Conservation (phyloP, 495 filamentous ascomycete species). For the Oleoguttula mirabilis region DNA sequence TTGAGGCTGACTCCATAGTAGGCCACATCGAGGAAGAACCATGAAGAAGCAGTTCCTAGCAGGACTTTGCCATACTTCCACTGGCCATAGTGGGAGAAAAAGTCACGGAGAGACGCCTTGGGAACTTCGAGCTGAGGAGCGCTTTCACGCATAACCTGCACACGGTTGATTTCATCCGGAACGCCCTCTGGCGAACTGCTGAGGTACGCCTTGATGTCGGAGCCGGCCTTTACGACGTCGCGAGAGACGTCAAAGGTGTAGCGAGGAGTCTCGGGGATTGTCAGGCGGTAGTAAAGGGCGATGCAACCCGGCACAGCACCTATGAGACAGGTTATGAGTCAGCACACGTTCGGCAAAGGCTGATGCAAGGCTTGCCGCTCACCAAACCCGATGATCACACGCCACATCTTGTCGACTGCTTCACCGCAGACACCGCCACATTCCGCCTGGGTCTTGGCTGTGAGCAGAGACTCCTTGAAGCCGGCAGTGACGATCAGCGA, state of each 20-base stretch:
- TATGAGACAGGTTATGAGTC: too few species aligned
- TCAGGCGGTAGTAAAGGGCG: conserved; percentile 75
- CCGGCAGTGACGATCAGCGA: conserved; percentile 58
- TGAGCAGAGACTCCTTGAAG: conserved; percentile 55
- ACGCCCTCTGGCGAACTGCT: conserved; percentile 36
- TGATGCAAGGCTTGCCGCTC: too few species aligned
- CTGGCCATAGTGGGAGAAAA: conserved; percentile 48
- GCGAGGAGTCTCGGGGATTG: conserved; percentile 72
- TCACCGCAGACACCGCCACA: conserved; percentile 54
- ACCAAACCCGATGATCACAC: conserved; percentile 65
- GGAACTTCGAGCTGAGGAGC: conserved; percentile 39
- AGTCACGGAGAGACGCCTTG: conserved; percentile 57
- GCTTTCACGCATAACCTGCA: conserved; percentile 36
- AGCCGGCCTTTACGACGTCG: conserved; percentile 56
- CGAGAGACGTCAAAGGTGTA: conserved; percentile 73
- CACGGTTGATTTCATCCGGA: conserved; percentile 50
- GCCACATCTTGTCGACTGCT: conserved; percentile 82
- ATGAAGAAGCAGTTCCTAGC: conserved; percentile 65
- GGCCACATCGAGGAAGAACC: conserved; percentile 67
- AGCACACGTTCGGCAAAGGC: too few species aligned
- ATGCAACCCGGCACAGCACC: conserved; percentile 62
- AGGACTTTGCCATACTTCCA: conserved; percentile 58
- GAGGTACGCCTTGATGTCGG: conserved; percentile 46
- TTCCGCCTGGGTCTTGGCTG: conserved; percentile 34
- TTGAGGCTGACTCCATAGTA: conserved; percentile 75